These are phyloP conservation scores for Venturia oleaginea DNA, from an alignment of 2,329 filamentous ascomycete genomes.

Conservation along the genomic window DNA sequence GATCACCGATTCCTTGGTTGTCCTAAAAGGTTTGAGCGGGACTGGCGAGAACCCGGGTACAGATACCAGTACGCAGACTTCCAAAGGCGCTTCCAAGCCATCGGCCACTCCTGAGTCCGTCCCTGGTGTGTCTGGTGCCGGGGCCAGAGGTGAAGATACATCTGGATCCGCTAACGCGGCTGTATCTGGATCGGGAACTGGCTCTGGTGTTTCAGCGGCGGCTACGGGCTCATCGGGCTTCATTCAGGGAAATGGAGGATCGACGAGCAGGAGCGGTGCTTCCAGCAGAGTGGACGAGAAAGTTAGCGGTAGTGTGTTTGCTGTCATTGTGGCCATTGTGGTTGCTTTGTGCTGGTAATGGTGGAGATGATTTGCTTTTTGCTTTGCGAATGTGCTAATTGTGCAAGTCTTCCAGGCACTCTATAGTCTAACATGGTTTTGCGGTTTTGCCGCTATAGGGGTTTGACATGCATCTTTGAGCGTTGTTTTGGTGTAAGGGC, in stretches of 20 bases:
- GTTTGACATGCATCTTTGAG: not conserved
- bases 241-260: not conserved
- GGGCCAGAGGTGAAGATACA: conserved; percentile 17
- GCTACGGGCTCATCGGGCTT: conserved; percentile 4
- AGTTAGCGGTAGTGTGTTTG: conserved; percentile 25
- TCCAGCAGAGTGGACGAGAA: conserved; percentile 20
- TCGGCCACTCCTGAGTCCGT: conserved; percentile 36
- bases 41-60: conserved; percentile 63
- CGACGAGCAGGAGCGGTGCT: conserved; percentile 12
- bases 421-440: not conserved
- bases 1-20: conserved; percentile 64
- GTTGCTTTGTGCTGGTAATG: conserved; percentile 19
- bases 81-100: conserved; percentile 21
- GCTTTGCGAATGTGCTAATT: not conserved
- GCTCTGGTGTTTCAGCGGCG: not conserved
- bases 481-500: not conserved
- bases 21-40: conserved; percentile 71
- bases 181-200: not conserved
- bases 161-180: not conserved
- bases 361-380: not conserved
- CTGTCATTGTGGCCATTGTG: conserved; percentile 25
- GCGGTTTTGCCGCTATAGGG: not conserved
- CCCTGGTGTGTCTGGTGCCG: conserved; percentile 46
- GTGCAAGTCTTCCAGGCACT: not conserved
- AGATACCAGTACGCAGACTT: conserved; percentile 30